phyloP scores from a whole-genome alignment of 2,329 filamentous ascomycete species.

The Pseudogymnoascus verrucosus region DNA sequence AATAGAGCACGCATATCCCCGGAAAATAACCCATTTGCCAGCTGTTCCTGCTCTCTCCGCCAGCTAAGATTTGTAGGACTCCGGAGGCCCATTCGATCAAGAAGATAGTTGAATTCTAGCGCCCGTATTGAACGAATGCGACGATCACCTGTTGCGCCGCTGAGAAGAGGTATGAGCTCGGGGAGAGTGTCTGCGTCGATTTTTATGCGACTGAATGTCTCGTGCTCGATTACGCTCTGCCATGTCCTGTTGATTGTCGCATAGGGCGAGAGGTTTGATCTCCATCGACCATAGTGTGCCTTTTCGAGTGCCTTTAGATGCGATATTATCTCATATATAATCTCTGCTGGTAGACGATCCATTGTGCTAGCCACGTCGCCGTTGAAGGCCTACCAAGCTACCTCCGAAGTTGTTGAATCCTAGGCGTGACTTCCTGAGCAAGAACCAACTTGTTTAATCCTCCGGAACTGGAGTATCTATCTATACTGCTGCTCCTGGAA shows the following conservation, averaged over 20 bases:
- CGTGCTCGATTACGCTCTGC: background rate
- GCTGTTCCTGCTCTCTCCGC: background rate
- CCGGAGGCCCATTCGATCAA: background rate
- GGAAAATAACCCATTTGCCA: background rate
- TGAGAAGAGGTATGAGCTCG: background rate
- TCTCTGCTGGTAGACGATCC: background rate
- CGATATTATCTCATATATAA: background rate
- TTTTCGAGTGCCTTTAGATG: background rate
- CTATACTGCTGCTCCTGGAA: background rate
- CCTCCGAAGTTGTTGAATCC: too few species aligned
- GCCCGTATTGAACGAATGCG: background rate
- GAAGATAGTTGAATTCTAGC: background rate
- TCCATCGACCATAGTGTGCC: too few species aligned
- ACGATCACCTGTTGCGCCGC: background rate
- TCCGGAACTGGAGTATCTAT: background rate
- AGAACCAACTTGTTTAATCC: background rate
- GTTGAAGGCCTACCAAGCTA: background rate
- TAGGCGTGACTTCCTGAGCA: background rate
- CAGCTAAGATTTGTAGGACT: background rate
- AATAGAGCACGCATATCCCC: background rate
- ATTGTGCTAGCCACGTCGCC: background rate
- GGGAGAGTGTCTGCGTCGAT: background rate
- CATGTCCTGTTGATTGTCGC: background rate
- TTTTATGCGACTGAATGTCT: background rate
- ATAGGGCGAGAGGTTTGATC: background rate